Base-by-base conservation (phyloP, 257 asterid genomes). In the Nicotiana knightiana region DNA sequence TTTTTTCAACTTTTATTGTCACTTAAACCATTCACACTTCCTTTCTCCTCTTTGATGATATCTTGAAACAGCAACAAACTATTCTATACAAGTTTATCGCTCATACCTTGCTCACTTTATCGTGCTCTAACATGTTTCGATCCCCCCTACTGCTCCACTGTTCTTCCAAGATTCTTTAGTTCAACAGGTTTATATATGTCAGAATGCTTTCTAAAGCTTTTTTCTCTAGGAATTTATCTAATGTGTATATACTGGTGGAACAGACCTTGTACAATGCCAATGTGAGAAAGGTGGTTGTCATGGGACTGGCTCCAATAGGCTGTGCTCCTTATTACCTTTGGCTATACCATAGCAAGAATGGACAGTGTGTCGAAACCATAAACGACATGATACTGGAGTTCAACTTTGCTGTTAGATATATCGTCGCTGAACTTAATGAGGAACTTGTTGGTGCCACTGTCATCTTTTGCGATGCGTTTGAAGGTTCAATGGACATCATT, bases 221-320 rank as follows among this genome's bases (percentile, higher is more conserved):
- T 35, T 18, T 76, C 35, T 73, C 11, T 1, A 32, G 15, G 17
- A 30, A 28, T 30, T 2, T 33, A 67, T 67, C 79, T 73, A 2
- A 26, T 54, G 15, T 71, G 11, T 16, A 53, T 61, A 26, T 82
- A 32, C 39, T 83, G 67, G 81, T 86, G 81, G 68, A 83, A 88
- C 98, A 96, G 99, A 94, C 90, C 73, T 86, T 96, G 88, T 94
- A 93, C 90, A 87, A 89, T 76, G 90, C 94, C 32, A 90, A 91
- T 83, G 98, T 90, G 11, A 91, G 98, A 77, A 94, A 90, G 83
- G 92, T 96, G 78, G 92, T 96, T 65, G 89, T 96, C 32, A 94
- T 94, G 99, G 98, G 99, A 32, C 84, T 96, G 79, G 97, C 99
- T 16, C 99, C 99, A 43, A 55, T 95, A 61, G 98, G 98, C 2